Evolutionary conservation across 805 yeast species (phyloP).

Genomic region (Candida quercuum): DNA sequence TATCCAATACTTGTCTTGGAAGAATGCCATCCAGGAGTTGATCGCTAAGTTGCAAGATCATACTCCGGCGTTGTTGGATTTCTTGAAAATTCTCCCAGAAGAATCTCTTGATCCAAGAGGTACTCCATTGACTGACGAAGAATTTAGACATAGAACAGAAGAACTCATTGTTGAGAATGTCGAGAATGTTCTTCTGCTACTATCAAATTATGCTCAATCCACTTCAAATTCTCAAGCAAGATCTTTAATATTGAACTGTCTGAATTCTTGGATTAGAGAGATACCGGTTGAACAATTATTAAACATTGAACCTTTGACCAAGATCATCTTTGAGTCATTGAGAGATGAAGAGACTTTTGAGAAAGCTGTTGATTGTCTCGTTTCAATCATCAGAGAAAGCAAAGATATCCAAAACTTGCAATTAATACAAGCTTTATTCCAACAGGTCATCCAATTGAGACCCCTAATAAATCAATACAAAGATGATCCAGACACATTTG

Average conservation of each 20-base stretch:
- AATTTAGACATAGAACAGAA: slow-evolving; percentile 58
- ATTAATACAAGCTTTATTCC: slow-evolving; percentile 60
- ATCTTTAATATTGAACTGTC: slow-evolving; percentile 59
- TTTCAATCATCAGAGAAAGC: slow-evolving; percentile 76
- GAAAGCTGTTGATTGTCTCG: slow-evolving; percentile 80
- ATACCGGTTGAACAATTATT: slow-evolving; percentile 70
- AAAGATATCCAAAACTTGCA: slow-evolving; percentile 63
- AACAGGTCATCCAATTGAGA: slow-evolving; percentile 60
- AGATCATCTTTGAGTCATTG: slow-evolving; percentile 61
- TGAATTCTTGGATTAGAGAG: slow-evolving; percentile 89
- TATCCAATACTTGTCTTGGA: slow-evolving; percentile 74
- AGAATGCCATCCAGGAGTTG: slow-evolving; percentile 62
- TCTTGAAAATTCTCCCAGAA: slow-evolving; percentile 85
- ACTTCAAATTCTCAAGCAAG: slow-evolving; percentile 25
- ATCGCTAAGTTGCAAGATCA: slow-evolving; percentile 39
- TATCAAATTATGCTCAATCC: slow-evolving; percentile 45
- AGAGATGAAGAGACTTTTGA: slow-evolving; percentile 65
- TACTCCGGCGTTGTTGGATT: slow-evolving; percentile 57
- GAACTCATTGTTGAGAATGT: slow-evolving; percentile 64
- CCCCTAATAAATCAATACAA: slow-evolving; percentile 39
- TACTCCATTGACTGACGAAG: slow-evolving; percentile 77
- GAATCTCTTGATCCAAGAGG: slow-evolving; percentile 76
- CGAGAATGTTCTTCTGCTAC: slow-evolving; percentile 56
- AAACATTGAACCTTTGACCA: slow-evolving; percentile 55
- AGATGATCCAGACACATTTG: slow-evolving; percentile 49